Evolutionary conservation across 345 rosid genomes (phyloP).

Genomic region (Anacardium occidentale): DNA sequence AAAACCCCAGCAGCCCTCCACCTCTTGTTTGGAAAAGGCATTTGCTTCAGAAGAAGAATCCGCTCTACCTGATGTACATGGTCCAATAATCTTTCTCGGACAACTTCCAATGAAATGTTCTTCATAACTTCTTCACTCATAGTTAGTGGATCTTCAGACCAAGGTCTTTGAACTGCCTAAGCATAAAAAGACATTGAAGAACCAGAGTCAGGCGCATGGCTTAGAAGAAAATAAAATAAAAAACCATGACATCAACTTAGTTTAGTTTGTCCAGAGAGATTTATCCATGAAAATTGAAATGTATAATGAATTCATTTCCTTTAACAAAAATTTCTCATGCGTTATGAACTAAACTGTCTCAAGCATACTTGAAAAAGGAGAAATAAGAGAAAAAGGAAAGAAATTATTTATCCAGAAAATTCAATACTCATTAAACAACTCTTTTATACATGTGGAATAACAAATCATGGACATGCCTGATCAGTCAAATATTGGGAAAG

Average conservation of each 20-base stretch:
- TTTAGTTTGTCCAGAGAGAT: too few species aligned
- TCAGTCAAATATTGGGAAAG: slow-evolving; percentile 67
- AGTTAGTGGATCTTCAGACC: slow-evolving; percentile 82
- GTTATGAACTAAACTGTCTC: not conserved
- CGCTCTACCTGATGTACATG: slow-evolving; percentile 81
- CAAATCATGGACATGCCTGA: slow-evolving; percentile 42
- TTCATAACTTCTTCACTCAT: slow-evolving; percentile 92
- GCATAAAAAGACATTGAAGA: slow-evolving; percentile 27
- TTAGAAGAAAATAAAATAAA: not conserved
- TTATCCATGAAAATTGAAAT: too few species aligned
- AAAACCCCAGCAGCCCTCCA: not conserved
- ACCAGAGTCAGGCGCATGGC: slow-evolving; percentile 19
- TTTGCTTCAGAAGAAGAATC: not conserved
- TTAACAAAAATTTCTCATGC: not conserved
- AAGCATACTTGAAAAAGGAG: not conserved
- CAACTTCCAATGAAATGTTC: slow-evolving; percentile 83
- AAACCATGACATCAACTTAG: too few species aligned
- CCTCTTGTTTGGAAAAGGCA: not conserved
- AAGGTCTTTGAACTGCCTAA: slow-evolving; percentile 86
- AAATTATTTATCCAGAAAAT: not conserved
- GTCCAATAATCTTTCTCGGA: slow-evolving; percentile 80
- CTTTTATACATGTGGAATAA: not conserved
- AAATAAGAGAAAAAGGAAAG: not conserved
- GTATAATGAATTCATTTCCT: too few species aligned
- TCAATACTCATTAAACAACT: not conserved